These are phyloP conservation scores for Mycena haematopus DNA, from an alignment of 768 basidiomycete genomes.

Conservation along the genomic window DNA sequence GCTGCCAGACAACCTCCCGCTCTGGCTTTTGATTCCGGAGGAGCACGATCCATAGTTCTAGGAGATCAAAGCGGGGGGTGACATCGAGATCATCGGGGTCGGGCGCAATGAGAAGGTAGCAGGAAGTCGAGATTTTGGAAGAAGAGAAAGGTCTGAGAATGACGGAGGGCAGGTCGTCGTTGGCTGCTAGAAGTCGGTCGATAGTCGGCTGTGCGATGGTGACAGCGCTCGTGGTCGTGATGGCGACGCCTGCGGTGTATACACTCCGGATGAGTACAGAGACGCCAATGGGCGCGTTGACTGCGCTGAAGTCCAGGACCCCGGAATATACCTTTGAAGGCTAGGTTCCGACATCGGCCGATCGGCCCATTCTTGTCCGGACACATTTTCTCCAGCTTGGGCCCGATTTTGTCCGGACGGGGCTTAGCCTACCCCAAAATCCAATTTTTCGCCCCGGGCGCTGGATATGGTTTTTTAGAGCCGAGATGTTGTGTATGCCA, in stretches of 20 bases:
- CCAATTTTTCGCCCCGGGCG: too few species aligned
- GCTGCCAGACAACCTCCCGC: slow-evolving; percentile 11
- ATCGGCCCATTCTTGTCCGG: too few species aligned
- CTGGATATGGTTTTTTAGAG: too few species aligned
- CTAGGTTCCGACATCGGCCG: too few species aligned
- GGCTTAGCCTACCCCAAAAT: too few species aligned
- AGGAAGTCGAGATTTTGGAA: slow-evolving; percentile 1
- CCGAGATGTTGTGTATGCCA: too few species aligned
- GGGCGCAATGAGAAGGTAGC: slow-evolving; percentile 5
- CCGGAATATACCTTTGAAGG: too few species aligned
- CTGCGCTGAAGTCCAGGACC: too few species aligned
- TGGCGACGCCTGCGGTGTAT: background rate
- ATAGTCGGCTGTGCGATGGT: background rate
- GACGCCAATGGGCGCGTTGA: background rate
- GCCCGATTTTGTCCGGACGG: too few species aligned
- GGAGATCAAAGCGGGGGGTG: slow-evolving; percentile 15
- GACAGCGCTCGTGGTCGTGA: slow-evolving; percentile 8
- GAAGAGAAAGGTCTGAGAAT: background rate
- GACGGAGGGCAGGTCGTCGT: slow-evolving; percentile 1
- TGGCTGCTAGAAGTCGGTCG: background rate
- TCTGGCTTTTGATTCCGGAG: slow-evolving; percentile 4
- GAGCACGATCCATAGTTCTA: slow-evolving; percentile 4
- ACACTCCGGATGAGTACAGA: slow-evolving; percentile 3
- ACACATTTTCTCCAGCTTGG: too few species aligned
- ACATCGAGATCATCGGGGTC: slow-evolving; percentile 5